Conservation (phyloP, 2,329 filamentous ascomycete species). For the Paradendryphiella salina region DNA sequence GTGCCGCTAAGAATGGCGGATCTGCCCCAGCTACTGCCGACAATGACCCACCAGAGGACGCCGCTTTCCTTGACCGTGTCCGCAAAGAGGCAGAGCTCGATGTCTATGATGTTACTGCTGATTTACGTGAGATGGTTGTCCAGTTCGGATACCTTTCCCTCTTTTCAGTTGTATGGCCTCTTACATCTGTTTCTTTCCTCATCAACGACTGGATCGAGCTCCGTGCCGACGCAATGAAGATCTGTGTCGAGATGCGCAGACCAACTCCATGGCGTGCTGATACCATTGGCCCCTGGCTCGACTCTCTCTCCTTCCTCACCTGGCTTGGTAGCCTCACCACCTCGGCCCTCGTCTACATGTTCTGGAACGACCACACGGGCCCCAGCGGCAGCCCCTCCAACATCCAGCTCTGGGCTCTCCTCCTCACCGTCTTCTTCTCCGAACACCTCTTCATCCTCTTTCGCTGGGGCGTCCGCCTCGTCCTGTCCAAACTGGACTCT, state of each 20-base stretch:
- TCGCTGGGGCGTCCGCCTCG: conserved; percentile 70
- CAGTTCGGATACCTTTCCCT: conserved; percentile 82
- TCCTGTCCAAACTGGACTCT: conserved; percentile 79
- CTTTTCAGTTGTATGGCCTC: conserved; percentile 91
- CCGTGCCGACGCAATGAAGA: conserved; percentile 91
- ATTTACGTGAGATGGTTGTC: conserved; percentile 71
- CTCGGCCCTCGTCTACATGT: conserved; percentile 86
- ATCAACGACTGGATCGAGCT: conserved; percentile 97
- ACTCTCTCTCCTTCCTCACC: conserved; percentile 82
- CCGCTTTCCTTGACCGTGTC: conserved; percentile 76
- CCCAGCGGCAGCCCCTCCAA: conserved; percentile 67
- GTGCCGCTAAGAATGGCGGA: conserved; percentile 61
- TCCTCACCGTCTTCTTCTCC: conserved; percentile 79
- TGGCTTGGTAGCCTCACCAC: conserved; percentile 92
- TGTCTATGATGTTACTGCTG: conserved; percentile 84
- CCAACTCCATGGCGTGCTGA: conserved; percentile 89
- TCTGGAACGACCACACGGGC: conserved; percentile 69
- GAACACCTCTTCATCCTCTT: conserved; percentile 88
- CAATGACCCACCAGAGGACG: conserved; percentile 75
- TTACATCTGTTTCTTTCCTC: conserved; percentile 86
- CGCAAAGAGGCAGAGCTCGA: conserved; percentile 80
- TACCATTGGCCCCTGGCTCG: conserved; percentile 91
- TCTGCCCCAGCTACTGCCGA: conserved; percentile 53
- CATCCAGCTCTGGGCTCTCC: conserved; percentile 77
- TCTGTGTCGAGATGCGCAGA: conserved; percentile 83